Base-by-base conservation (phyloP, 2,329 filamentous ascomycete species). In the Didymosphaeria variabile region DNA sequence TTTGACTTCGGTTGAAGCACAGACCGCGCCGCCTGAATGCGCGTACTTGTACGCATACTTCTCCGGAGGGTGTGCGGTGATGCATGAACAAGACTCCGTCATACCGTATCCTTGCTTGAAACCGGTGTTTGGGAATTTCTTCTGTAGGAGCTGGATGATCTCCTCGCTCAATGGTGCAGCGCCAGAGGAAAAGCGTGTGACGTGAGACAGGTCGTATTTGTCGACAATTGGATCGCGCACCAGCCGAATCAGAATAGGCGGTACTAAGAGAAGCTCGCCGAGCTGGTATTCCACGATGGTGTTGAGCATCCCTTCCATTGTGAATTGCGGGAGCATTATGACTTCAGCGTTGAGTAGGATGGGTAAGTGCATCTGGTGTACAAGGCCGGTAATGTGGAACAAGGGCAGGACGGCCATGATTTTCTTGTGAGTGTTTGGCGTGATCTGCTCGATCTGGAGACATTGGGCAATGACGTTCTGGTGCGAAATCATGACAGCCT, bases 61-160 rank as follows among this genome's bases (percentile, higher is more conserved):
- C 1, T 82, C 79, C 0, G 84, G 84, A 5, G 88, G 86, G 57
- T 90, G 87, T 0, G 85, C 82, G 0, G 87, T 89, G 63, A 91
- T 88, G 65, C 86, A 89, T 2, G 80, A 83, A 71, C 87, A 90
- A 0, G 82, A 85, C 72, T 90, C 88, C 0, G 88, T 91, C 87
- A 91, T 90, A 31, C 88, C 88, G 67, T 90, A 90, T 1, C 87
- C 87, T 69, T 90, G 88, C 67, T 87, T 87, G 74, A 90, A 88
- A 0, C 86, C 86, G 0, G 84, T 87, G 1, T 82, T 77, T 0
- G 87, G 88, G 67, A 89, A 90, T 51, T 82, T 84, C 61, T 81
- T 79, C 59, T 85, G 75, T 15, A 90, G 77, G 26, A 84, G 79
- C 26, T 84, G 81, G 17, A 90, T 79, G 57, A 90, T 84, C 69